Conservation (phyloP, 257 asterid genomes). For the Jacaranda mimosifolia region DNA sequence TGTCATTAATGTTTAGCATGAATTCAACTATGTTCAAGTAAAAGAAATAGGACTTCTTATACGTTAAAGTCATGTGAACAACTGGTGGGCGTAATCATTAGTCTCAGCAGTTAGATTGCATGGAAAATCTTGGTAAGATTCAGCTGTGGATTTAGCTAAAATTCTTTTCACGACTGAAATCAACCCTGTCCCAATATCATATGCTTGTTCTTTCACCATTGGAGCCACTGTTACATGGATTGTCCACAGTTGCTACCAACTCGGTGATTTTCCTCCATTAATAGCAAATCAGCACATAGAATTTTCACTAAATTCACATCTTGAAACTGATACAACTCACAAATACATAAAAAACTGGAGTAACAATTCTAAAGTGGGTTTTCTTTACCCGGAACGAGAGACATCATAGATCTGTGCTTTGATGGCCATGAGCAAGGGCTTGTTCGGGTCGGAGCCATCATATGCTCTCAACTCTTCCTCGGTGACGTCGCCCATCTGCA, state of each 20-base stretch:
- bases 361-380: background rate
- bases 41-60: background rate
- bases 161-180: background rate
- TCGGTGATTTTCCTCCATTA: background rate
- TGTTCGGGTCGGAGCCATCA: slow-evolving; percentile 79
- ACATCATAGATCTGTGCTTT: slow-evolving; percentile 94
- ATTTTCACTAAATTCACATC: slow-evolving; percentile 18
- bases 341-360: slow-evolving; percentile 1
- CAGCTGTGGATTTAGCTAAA: background rate
- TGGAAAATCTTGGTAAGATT: background rate
- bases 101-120: background rate
- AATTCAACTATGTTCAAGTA: background rate
- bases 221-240: background rate
- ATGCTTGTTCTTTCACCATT: background rate
- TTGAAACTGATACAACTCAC: background rate
- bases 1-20: background rate
- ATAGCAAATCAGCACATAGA: background rate
- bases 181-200: background rate
- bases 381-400: slow-evolving; percentile 78
- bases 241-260: background rate
- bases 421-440: slow-evolving; percentile 91
- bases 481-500: slow-evolving; percentile 76
- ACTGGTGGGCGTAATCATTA: background rate
- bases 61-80: background rate
- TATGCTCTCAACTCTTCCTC: slow-evolving; percentile 76